Base-by-base conservation (phyloP, 1,284 basidiomycete genomes). In the Fomitopsis betulina region DNA sequence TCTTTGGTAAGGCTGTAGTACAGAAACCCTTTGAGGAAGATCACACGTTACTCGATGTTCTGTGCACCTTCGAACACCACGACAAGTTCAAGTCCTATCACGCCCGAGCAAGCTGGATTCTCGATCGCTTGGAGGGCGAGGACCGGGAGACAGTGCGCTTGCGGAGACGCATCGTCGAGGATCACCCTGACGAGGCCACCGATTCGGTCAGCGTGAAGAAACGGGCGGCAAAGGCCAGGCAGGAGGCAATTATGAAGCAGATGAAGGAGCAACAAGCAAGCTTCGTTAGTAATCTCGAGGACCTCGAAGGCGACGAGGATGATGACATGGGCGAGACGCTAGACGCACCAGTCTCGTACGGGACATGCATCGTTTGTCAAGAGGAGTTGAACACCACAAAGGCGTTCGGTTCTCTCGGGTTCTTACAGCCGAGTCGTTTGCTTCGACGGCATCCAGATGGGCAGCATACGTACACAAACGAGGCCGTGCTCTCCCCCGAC, bases 281-380 rank as follows among this genome's bases (percentile, higher is more conserved):
- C 61, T 96, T 97, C 68, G 84, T 86, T 1, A 79, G 86, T 62
- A 92, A 91, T 60, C 89, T 87, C 60, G 88, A 87, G 19, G 85
- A 87, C 17, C 73, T 77, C 40, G 75, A 76, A 37, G 77, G 78
- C 1, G 81, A 79, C 35, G 84, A 86, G 8, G 81, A 82, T 35
- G 81, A 82, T 0, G 85, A 83, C 21, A 79, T 81, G 63, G 77
- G 73, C n/a, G 75, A 79, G 55, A 69, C 71, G 1, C 72, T 70
- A 0, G 79, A 81, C 21, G 78, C 80, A 38, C 70, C 79, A n/a
- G 71, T 81, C 17, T 85, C 85, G 25, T 89, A 89, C 62, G 97
- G 96, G 1, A 91, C 89, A 27, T 99, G 97, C 72, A 99, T 99
- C 63, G 93, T 99, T 8, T 99, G 97, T 67, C 97, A 99, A 72